phyloP scores from a whole-genome alignment of 169 alveolate species.

The Amoebophrya sp. region DNA sequence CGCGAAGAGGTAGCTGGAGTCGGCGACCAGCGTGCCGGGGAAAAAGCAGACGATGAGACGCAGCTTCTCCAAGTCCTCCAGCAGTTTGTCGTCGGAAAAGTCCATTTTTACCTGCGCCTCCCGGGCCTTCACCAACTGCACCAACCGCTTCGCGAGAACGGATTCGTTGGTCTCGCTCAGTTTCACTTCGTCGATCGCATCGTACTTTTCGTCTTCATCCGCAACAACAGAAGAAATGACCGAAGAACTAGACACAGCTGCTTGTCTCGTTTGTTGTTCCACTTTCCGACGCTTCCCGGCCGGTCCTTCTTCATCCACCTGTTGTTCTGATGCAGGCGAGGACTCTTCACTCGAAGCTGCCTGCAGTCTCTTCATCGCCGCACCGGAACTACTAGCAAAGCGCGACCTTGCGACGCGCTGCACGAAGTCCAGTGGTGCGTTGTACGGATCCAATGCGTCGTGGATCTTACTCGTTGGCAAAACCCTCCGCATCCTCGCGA shows the following conservation, averaged over 20 bases:
- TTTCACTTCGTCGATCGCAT: background rate
- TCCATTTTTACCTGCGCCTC: background rate
- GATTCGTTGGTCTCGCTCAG: background rate
- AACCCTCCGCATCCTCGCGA: background rate
- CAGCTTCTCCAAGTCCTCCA: background rate
- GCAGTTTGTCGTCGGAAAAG: background rate
- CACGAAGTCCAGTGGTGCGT: background rate
- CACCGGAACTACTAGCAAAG: background rate
- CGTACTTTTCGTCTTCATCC: background rate
- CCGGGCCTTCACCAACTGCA: background rate
- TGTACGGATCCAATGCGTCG: background rate
- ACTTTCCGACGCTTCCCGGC: background rate
- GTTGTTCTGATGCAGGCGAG: too few species aligned
- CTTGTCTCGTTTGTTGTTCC: background rate
- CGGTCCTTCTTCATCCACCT: too few species aligned
- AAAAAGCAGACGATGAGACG: background rate
- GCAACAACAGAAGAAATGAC: too few species aligned
- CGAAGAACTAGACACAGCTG: too few species aligned
- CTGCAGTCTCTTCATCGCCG: too few species aligned
- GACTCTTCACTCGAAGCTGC: too few species aligned
- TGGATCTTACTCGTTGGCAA: background rate
- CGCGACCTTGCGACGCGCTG: background rate
- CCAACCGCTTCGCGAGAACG: background rate
- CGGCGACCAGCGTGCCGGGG: background rate
- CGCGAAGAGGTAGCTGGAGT: background rate